Base-by-base conservation (phyloP, 805 yeast genomes). In the Cyberlindnera nakhonratchasimensis region DNA sequence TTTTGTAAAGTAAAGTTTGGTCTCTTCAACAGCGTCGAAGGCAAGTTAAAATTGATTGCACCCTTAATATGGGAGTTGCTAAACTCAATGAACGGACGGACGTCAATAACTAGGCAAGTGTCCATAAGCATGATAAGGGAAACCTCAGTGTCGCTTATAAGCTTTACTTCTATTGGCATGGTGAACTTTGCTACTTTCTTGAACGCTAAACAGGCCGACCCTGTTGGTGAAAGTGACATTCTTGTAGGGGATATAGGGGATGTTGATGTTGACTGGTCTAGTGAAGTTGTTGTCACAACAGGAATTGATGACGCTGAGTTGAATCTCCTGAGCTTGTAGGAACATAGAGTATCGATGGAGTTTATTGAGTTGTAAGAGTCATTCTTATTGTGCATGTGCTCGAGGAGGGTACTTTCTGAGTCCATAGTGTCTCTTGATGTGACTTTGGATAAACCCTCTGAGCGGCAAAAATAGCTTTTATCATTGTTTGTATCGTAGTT, bases 11-110 rank as follows among this genome's bases (percentile, higher is more conserved):
- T 79, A 54, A 86, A 90, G 40, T 81, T 82, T 24, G 79, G 68
- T 50, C 98, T 74, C 58, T 81, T 85, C 48, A 90, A 66, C 31
- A 90, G 68, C 0, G 97, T 90, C n/a, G 96, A 83, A 2, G 98
- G 97, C 12, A 90, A 65, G 61, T 95, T 86, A 28, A 91, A 73
- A 58, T 87, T 87, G 34, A 86, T 67, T 1, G 97, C 75, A 31
- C 74, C 68, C 4, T 53, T 55, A 11, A 91, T 62, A 47, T 82
- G 88, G 3, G 71, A 57, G 45, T 70, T 74, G 32, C 80, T 72
- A 58, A 68, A 87, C 43, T 86, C 91, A 19, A 85, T 80, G 57
- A 80, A 87, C 0, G 96, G 86, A 42, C 98, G 68, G 10, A 85
- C 81, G 59, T 90, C 98, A 13, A 88, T 66, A 3, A 84, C 54